A percentile compares a stretch with the other conserved stretches of the same genome.
Conservation (phyloP, 768 basidiomycete species). For the Agrocybe chaxingu region DNA sequence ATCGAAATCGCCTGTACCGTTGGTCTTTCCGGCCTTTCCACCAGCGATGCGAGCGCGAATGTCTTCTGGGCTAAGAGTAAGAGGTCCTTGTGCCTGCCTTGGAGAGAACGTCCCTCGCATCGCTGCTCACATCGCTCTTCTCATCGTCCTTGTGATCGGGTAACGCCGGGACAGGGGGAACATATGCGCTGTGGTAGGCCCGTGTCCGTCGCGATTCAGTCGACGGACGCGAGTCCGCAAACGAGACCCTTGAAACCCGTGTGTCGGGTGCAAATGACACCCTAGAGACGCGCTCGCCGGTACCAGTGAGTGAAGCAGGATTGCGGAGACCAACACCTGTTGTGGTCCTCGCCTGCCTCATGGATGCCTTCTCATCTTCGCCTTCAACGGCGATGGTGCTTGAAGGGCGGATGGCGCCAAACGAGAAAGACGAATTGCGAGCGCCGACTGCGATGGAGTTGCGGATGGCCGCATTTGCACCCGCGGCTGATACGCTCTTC, state of each 20-base stretch:
- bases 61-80: slow-evolving; percentile 56
- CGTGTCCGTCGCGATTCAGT: slow-evolving; percentile 34
- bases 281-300: slow-evolving; percentile 43
- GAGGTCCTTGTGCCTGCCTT: slow-evolving; percentile 36
- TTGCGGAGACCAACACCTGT: slow-evolving; percentile 49
- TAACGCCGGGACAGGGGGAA: slow-evolving; percentile 40
- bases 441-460: slow-evolving; percentile 53
- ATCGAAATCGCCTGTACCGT: slow-evolving; percentile 30
- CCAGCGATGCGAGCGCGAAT: slow-evolving; percentile 52
- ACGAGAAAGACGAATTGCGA: slow-evolving; percentile 50
- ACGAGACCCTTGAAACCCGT: slow-evolving; percentile 33
- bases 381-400: slow-evolving; percentile 44
- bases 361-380: slow-evolving; percentile 27
- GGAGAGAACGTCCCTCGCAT: slow-evolving; percentile 27
- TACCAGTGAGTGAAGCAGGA: slow-evolving; percentile 29
- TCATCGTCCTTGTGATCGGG: slow-evolving; percentile 20
- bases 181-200: slow-evolving; percentile 37
- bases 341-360: slow-evolving; percentile 46
- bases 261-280: slow-evolving; percentile 70
- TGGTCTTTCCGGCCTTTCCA: slow-evolving; percentile 9
- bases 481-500: slow-evolving; percentile 67
- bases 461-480: slow-evolving; percentile 73
- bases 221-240: slow-evolving; percentile 41
- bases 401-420: slow-evolving; percentile 51
- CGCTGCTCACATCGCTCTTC: slow-evolving; percentile 14